phyloP scores from a whole-genome alignment of 805 yeast genomes.

The Wickerhamiella cacticola region DNA sequence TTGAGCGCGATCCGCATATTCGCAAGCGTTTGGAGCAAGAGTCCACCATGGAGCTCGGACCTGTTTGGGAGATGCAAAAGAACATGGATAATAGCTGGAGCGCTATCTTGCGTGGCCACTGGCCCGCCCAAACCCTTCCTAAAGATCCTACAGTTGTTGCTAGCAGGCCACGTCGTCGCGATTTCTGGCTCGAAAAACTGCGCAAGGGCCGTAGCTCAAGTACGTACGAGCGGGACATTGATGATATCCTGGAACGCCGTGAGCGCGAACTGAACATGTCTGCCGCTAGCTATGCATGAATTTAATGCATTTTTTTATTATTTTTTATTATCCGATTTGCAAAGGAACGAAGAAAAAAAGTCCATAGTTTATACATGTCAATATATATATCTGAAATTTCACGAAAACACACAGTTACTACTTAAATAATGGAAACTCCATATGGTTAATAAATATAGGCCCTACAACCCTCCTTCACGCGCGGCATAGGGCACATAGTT shows the following conservation, averaged over 20 bases:
- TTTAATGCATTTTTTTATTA: slow-evolving; percentile 2
- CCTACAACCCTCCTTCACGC: slow-evolving; percentile 9
- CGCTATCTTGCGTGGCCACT: slow-evolving; percentile 34
- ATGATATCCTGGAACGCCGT: slow-evolving; percentile 29
- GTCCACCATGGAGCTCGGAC: slow-evolving; percentile 60
- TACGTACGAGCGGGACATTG: slow-evolving; percentile 29
- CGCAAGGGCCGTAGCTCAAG: slow-evolving; percentile 22
- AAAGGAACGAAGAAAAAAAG: background rate
- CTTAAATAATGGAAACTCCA: too few species aligned
- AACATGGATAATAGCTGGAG: slow-evolving; percentile 67
- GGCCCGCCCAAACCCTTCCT: slow-evolving; percentile 19
- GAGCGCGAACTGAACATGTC: slow-evolving; percentile 26
- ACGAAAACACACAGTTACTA: too few species aligned
- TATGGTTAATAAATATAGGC: background rate
- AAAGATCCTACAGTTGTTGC: slow-evolving; percentile 1
- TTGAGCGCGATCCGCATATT: slow-evolving; percentile 58
- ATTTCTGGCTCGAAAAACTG: slow-evolving; percentile 23
- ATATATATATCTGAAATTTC: background rate
- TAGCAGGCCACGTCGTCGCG: slow-evolving; percentile 18
- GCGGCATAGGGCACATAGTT: slow-evolving; percentile 21
- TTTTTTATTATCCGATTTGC: background rate
- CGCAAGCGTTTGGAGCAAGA: slow-evolving; percentile 59
- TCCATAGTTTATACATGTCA: background rate
- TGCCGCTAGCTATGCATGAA: background rate
- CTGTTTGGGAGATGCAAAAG: slow-evolving; percentile 37